Conservation (phyloP, 2,329 filamentous ascomycete genomes). For the Microthyrium microscopicum region DNA sequence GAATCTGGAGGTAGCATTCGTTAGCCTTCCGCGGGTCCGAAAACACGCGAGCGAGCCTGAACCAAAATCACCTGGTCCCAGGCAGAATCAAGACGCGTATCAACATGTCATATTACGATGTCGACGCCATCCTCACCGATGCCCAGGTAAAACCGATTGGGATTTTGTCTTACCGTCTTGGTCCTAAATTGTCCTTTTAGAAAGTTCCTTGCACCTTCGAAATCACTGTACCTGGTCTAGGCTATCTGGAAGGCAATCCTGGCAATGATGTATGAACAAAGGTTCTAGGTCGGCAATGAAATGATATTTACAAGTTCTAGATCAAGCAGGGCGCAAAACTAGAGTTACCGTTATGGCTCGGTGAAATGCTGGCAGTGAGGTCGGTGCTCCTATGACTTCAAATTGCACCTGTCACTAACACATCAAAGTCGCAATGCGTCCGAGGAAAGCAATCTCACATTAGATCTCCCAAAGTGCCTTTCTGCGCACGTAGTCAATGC, state of each 20-base stretch:
- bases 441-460: conserved; percentile 32
- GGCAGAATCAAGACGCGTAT: too few species aligned
- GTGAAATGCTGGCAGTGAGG: conserved; percentile 84
- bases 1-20: too few species aligned
- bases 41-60: too few species aligned
- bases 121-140: conserved; percentile 71
- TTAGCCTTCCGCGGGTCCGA: too few species aligned
- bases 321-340: conserved; percentile 70
- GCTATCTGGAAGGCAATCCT: conserved; percentile 75
- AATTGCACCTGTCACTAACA: neutral
- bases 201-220: conserved; percentile 96
- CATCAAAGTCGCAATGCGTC: conserved; percentile 3
- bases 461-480: conserved; percentile 67
- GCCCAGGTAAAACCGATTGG: conserved; percentile 42
- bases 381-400: too few species aligned
- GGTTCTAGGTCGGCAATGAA: conserved; percentile 11
- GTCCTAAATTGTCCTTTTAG: conserved; percentile 26
- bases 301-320: conserved; percentile 19
- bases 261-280: conserved; percentile 33
- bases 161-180: conserved; percentile 1
- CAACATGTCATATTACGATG: conserved; percentile 81
- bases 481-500: conserved; percentile 71
- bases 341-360: conserved; percentile 81
- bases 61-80: too few species aligned
- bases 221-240: conserved; percentile 70